phyloP scores from a whole-genome alignment of 1,284 basidiomycete genomes.

The Trametes hirsuta region DNA sequence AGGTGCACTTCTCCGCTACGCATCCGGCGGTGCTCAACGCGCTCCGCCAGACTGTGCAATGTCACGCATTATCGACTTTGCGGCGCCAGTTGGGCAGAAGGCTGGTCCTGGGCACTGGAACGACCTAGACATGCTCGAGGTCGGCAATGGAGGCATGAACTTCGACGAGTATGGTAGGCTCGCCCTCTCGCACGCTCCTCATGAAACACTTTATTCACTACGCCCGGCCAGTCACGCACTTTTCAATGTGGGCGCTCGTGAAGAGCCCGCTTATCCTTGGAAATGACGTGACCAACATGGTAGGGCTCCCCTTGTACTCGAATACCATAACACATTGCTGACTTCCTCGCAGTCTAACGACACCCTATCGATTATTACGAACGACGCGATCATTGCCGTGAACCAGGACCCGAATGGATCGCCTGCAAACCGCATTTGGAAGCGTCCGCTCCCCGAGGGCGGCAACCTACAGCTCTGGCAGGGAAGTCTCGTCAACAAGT shows the following conservation, averaged over 20 bases:
- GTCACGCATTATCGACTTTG: slow-evolving; percentile 43
- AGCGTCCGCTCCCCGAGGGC: slow-evolving; percentile 29
- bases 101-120: slow-evolving; percentile 45
- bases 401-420: slow-evolving; percentile 38
- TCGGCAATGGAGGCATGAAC: slow-evolving; percentile 48
- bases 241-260: slow-evolving; percentile 47
- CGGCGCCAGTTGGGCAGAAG: slow-evolving; percentile 44
- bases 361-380: slow-evolving; percentile 39
- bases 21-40: neutral
- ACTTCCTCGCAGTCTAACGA: slow-evolving; percentile 32
- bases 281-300: slow-evolving; percentile 44
- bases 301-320: neutral
- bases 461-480: slow-evolving; percentile 39
- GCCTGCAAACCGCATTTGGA: slow-evolving; percentile 38
- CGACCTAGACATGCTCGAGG: slow-evolving; percentile 48
- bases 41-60: slow-evolving; percentile 38
- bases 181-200: neutral
- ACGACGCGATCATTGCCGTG: slow-evolving; percentile 39
- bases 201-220: neutral
- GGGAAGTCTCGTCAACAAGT: slow-evolving; percentile 38
- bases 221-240: slow-evolving; percentile 38
- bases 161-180: slow-evolving; percentile 43
- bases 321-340: neutral
- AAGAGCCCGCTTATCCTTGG: slow-evolving; percentile 48
- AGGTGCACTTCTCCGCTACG: neutral